Base-by-base conservation (phyloP, 2,329 filamentous ascomycete genomes). In the Bertia moriformis region DNA sequence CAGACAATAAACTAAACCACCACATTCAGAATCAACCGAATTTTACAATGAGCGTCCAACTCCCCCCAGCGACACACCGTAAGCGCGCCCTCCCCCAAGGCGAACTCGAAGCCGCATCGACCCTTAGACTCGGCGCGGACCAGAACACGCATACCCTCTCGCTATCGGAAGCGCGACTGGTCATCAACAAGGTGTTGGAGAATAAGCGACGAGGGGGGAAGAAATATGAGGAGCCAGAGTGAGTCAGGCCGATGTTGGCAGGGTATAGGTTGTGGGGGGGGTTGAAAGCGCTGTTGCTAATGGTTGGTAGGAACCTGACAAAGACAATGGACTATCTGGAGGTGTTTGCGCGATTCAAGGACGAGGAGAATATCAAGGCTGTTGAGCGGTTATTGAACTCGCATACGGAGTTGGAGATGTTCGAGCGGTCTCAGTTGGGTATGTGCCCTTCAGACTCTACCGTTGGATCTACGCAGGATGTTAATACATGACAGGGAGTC, bases 321-420 rank as follows among this genome's bases (percentile, higher is more conserved):
- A 35, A 35, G 32, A 35, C 32, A 7, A 13, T 35, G 7, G 32
- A 35, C 15, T 35, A 35, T 15, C 32, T 35, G 32, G 32, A 35
- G 10, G 32, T 35, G 17, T 35, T 35, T 35, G 32, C 32, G 32
- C 32, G 32, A 15, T 35, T 35, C 32, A 35, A 35, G 32, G 32
- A 35, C 15, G 10, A 35, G 32, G 32, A 35, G 32, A 35, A 35
- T 18, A 35, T 35, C 32, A 35, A 35, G 32, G 32, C 32, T 15
- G 32, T 17, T 7, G 32, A 35, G 32, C 32, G 32, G 32, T 17
- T 35, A 18, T 35, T 35, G 32, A 35, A 17, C 15, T 10, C 10
- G 15, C 32, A 17, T 35, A 35, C 32, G 7, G 32, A 35, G 32
- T 15, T 35, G 32, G 32, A 35, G 32, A 35, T 35, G 32, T 35